These are phyloP conservation scores for Mesostigma viride DNA, from an alignment of 139 green algal species.

Conservation along the genomic window DNA sequence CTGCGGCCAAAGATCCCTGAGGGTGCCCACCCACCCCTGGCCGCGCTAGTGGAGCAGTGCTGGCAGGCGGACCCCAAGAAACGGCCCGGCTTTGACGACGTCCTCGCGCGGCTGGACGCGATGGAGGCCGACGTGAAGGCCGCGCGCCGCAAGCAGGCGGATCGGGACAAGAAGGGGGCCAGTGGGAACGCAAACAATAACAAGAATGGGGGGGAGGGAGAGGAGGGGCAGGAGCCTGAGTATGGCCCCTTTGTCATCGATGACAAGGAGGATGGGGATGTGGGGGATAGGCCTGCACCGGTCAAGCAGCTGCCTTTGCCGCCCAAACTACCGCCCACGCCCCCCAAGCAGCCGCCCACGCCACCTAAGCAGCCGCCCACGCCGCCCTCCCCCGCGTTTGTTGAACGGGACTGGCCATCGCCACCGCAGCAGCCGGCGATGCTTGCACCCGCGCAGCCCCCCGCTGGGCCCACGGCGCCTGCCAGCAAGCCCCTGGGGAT, in stretches of 20 bases:
- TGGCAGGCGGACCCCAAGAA: neutral
- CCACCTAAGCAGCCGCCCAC: no score
- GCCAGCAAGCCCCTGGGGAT: no score
- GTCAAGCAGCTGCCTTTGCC: no score
- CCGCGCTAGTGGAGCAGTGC: neutral
- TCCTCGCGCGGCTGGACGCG: neutral
- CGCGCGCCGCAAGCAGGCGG: no score
- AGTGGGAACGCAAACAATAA: neutral
- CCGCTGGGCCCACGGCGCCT: no score
- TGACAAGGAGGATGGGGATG: neutral
- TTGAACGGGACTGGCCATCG: no score
- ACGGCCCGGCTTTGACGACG: neutral
- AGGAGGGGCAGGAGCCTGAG: neutral
- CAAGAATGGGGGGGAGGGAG: neutral
- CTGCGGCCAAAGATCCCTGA: neutral
- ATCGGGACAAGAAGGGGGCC: neutral
- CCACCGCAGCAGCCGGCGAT: no score
- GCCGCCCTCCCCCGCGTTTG: no score
- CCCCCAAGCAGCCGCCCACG: no score
- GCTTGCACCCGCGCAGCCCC: no score
- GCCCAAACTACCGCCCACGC: no score
- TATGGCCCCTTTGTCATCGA: neutral
- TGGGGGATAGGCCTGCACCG: neutral
- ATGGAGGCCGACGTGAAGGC: neutral
- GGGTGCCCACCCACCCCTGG: neutral